Evolutionary conservation across 1,284 basidiomycete genomes (phyloP).

Genomic region (Salmacisia buchloeana): DNA sequence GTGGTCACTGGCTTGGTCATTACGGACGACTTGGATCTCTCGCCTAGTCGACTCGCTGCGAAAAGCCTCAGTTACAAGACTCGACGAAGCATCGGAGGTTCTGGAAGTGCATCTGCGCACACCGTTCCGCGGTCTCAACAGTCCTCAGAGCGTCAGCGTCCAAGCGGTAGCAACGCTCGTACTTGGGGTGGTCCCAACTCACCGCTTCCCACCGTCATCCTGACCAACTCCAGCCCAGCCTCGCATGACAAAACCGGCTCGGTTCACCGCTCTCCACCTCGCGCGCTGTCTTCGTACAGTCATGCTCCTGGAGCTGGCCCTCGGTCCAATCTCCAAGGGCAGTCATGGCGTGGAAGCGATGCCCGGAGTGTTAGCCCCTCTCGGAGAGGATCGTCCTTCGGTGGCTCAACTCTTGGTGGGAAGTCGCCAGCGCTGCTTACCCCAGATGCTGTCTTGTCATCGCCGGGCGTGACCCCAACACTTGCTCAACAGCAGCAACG

Average conservation of each 20-base stretch:
- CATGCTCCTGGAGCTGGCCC: constrained; percentile 6
- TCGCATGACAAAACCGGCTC: neutral
- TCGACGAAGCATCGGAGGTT: neutral
- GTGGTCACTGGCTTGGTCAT: constrained; percentile 34
- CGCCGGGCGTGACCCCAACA: neutral
- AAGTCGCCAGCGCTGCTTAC: neutral
- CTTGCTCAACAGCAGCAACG: neutral
- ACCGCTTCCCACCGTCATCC: neutral
- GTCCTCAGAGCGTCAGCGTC: neutral
- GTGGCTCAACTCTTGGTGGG: neutral
- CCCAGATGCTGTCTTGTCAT: neutral
- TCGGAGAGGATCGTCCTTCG: too few relatives aligned
- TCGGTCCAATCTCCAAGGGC: neutral
- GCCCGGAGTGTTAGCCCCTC: too few relatives aligned
- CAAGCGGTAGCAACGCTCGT: neutral
- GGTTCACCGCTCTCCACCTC: neutral
- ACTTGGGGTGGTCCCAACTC: neutral
- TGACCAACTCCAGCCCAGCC: constrained; percentile 1
- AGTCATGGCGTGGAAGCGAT: too few relatives aligned
- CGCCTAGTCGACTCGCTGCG: constrained; percentile 26
- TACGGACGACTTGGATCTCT: constrained; percentile 38
- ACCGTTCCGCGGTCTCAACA: constrained; percentile 5
- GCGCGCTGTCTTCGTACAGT: neutral
- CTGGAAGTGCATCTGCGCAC: neutral
- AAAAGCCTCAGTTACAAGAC: constrained; percentile 8